These are phyloP conservation scores for Tricholoma flavovirens DNA, from an alignment of 768 basidiomycete species.

Conservation along the genomic window DNA sequence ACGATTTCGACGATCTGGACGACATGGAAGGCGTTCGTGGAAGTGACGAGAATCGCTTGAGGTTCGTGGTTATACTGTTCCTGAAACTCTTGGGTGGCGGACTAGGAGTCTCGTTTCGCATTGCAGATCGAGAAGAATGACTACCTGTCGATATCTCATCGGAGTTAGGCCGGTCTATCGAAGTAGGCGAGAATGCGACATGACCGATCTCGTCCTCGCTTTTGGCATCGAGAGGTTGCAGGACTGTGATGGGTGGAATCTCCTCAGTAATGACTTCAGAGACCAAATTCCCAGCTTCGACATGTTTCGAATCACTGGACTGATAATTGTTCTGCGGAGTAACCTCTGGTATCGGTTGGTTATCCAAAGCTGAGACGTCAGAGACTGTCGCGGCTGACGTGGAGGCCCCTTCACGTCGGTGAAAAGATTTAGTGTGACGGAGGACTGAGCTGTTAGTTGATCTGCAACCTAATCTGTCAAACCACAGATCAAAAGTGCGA, in stretches of 20 bases:
- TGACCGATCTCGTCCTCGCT: conserved; percentile 4
- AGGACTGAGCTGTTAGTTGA: conserved; percentile 9
- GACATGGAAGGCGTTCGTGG: conserved; percentile 65
- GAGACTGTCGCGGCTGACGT: conserved; percentile 15
- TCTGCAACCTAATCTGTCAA: conserved; percentile 10
- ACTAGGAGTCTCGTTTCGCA: conserved; percentile 27
- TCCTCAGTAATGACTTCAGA: conserved; percentile 11
- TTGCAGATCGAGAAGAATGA: conserved; percentile 14
- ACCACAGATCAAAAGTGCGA: background rate
- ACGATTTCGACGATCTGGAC: conserved; percentile 28
- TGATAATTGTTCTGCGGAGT: background rate
- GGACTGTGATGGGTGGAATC: conserved; percentile 31
- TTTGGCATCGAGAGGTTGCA: conserved; percentile 22
- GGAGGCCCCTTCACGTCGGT: conserved; percentile 61
- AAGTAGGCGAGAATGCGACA: conserved; percentile 9
- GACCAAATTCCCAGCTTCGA: conserved; percentile 2
- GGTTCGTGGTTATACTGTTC: conserved; percentile 38
- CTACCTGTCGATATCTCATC: conserved; percentile 9
- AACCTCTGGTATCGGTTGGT: conserved; percentile 4
- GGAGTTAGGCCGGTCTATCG: conserved; percentile 13
- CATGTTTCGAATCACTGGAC: conserved; percentile 2
- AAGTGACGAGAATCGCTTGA: conserved; percentile 51
- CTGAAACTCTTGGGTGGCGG: conserved; percentile 47
- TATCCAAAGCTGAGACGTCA: conserved; percentile 8
- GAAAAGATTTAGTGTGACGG: conserved; percentile 24